Evolutionary conservation across 345 rosid genomes (phyloP).

Genomic region (Luvunga scandens): DNA sequence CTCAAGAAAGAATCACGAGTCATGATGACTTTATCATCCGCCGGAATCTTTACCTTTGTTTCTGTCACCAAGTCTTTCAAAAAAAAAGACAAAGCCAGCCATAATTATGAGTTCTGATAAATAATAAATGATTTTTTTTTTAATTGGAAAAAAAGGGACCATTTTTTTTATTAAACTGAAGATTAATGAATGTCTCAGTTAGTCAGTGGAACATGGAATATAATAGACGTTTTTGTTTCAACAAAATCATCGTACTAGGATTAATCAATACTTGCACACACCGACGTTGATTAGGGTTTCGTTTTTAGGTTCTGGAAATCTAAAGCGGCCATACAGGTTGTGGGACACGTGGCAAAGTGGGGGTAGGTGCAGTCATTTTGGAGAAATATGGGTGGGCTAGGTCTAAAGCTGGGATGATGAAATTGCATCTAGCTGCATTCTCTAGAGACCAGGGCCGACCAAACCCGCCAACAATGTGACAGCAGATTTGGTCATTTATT

Average conservation of each 20-base stretch:
- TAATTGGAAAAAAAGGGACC: neutral
- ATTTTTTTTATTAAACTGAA: neutral
- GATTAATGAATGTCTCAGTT: neutral
- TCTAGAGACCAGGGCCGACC: neutral
- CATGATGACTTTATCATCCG: neutral
- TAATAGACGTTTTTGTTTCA: neutral
- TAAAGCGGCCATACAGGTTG: neutral
- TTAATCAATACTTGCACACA: neutral
- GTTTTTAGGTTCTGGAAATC: neutral
- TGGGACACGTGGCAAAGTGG: conserved; percentile 9
- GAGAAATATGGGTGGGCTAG: neutral
- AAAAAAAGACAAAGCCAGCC: neutral
- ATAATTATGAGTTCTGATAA: neutral
- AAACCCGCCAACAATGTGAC: neutral
- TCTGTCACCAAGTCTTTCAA: neutral
- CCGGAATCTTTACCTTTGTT: neutral
- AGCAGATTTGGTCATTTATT: too few relatives aligned
- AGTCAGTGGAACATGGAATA: neutral
- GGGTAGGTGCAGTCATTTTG: neutral
- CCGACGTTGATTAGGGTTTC: neutral
- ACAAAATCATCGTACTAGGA: neutral
- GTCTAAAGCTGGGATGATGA: neutral
- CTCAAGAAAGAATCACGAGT: too few relatives aligned
- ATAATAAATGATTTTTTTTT: neutral
- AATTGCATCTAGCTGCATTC: neutral